Conservation (phyloP, 257 asterid species). For the Nicotiana knightiana region DNA sequence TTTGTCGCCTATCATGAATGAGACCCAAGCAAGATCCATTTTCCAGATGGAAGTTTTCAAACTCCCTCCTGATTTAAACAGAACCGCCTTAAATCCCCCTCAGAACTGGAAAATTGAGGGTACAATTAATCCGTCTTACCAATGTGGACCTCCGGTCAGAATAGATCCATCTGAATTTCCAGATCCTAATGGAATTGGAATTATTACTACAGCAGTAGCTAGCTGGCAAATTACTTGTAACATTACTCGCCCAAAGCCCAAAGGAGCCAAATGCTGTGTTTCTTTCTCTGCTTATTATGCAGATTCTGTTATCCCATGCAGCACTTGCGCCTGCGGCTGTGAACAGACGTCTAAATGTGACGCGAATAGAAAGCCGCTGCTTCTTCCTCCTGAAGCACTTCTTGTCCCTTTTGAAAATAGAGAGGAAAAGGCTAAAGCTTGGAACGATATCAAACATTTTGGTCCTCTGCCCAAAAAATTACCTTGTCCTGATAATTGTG, state of each 20-base stretch:
- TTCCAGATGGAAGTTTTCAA: constrained; percentile 82
- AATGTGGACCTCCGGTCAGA: constrained; percentile 70
- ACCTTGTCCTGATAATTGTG: constrained; percentile 94
- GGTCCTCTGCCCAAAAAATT: constrained; percentile 34
- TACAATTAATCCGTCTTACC: constrained; percentile 57
- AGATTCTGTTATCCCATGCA: constrained; percentile 60
- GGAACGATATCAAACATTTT: constrained; percentile 39
- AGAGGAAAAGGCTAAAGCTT: constrained; percentile 51
- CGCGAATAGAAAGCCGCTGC: constrained; percentile 33
- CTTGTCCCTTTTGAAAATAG: constrained; percentile 70
- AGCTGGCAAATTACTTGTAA: constrained; percentile 81
- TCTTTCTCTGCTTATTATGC: constrained; percentile 80
- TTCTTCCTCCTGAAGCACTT: constrained; percentile 60
- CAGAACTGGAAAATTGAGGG: constrained; percentile 76
- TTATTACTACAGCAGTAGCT: constrained; percentile 50
- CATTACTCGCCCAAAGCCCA: constrained; percentile 58
- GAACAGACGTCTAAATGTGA: constrained; percentile 31
- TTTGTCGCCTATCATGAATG: constrained; percentile 67
- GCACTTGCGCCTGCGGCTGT: constrained; percentile 91
- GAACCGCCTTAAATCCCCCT: constrained; percentile 74
- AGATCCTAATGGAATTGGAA: constrained; percentile 52
- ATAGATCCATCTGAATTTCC: constrained; percentile 67
- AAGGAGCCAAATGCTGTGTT: constrained; percentile 60
- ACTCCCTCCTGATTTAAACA: constrained; percentile 71
- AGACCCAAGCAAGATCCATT: constrained; percentile 53